Conservation (phyloP, 164 flowering plant species). For the Magnolia sinica region DNA sequence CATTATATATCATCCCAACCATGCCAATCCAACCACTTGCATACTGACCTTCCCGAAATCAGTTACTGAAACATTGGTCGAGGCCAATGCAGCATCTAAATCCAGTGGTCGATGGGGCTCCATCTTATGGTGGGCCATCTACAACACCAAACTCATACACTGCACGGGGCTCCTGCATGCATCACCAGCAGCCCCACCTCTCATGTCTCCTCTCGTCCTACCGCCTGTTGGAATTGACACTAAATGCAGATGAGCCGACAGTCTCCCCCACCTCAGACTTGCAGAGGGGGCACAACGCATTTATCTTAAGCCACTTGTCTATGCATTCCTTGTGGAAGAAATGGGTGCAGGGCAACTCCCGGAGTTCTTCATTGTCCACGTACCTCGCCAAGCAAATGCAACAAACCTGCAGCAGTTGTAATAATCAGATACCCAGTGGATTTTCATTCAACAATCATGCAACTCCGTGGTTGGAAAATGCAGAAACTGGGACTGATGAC, state of each 20-base stretch:
- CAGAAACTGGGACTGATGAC: not conserved
- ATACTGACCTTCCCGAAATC: too few relatives aligned
- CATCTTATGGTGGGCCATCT: not conserved
- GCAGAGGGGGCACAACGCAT: conserved; percentile 69
- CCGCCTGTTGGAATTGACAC: not conserved
- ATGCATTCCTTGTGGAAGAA: conserved; percentile 66
- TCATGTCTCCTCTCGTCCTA: conserved; percentile 8
- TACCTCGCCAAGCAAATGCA: conserved; percentile 72
- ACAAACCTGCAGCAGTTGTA: conserved; percentile 40
- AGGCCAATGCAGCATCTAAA: not conserved
- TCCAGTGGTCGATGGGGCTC: not conserved
- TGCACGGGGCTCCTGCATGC: conserved; percentile 12
- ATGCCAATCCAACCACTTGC: too few relatives aligned
- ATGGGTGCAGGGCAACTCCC: conserved; percentile 69
- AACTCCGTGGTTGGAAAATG: not conserved
- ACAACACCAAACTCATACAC: not conserved
- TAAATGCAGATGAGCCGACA: conserved; percentile 14
- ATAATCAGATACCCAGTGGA: not conserved
- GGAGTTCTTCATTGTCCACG: conserved; percentile 53
- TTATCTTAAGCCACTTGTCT: conserved; percentile 72
- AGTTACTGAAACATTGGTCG: too few relatives aligned
- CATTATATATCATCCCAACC: too few relatives aligned
- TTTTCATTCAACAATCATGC: not conserved
- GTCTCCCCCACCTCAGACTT: conserved; percentile 48
- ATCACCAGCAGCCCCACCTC: conserved; percentile 10